A percentile compares a stretch with the other conserved stretches of the same genome.
phyloP scores from a whole-genome alignment of 129 eudicot species.

The Flaveria sonorensis region DNA sequence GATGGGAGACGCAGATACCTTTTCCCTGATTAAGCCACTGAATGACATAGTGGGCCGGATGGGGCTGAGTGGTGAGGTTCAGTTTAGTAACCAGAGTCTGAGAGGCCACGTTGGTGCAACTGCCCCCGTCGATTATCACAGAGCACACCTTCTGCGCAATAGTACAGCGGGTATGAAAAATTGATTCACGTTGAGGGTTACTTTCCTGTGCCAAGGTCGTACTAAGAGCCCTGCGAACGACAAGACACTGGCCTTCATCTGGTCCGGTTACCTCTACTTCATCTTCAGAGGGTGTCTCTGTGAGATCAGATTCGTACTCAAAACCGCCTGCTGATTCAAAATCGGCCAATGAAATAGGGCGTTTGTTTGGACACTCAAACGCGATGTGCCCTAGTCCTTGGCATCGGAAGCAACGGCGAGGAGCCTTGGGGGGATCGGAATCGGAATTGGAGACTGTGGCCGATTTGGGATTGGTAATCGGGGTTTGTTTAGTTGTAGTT shows the following conservation, averaged over 20 bases:
- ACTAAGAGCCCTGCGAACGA: neutral
- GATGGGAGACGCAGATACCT: neutral
- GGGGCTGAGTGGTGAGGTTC: neutral
- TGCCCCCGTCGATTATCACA: neutral
- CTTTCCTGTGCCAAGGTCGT: neutral
- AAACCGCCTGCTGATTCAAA: neutral
- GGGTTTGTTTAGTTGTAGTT: neutral
- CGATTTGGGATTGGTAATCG: neutral
- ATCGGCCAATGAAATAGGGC: neutral
- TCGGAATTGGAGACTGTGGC: neutral
- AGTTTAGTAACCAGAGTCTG: neutral
- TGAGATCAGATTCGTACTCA: neutral
- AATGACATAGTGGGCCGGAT: neutral
- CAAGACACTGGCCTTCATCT: neutral
- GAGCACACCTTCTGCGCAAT: neutral
- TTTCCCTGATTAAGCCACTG: neutral
- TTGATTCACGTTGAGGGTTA: neutral
- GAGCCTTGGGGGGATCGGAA: neutral
- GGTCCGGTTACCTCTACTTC: neutral
- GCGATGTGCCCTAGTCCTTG: too few relatives aligned
- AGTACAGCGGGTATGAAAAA: neutral
- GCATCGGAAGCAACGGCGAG: neutral
- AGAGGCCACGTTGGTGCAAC: neutral
- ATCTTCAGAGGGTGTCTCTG: neutral
- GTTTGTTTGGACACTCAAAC: neutral